These are phyloP conservation scores for Kurtzmaniella quercitrusa DNA, from an alignment of 1,139 yeast species.

Conservation along the genomic window DNA sequence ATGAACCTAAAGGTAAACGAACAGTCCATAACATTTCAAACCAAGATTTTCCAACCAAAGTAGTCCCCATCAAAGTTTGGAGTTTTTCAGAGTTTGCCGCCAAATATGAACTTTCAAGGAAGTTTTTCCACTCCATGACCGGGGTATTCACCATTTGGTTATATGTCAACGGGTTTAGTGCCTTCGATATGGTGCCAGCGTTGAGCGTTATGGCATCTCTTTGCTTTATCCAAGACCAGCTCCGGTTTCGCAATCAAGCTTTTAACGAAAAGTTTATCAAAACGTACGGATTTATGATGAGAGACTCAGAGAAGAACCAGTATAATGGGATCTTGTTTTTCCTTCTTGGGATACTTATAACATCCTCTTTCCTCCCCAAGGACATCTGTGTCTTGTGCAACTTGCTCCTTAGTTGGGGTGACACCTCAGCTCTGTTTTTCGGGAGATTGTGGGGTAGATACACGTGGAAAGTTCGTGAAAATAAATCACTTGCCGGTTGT, in stretches of 20 bases:
- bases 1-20: not conserved
- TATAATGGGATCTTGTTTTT: conserved; percentile 18
- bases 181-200: conserved; percentile 11
- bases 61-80: not conserved
- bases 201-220: conserved; percentile 10
- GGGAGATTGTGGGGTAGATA: conserved; percentile 13
- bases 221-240: conserved; percentile 11
- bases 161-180: conserved; percentile 13
- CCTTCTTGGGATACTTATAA: conserved; percentile 15
- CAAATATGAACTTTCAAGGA: conserved; percentile 18
- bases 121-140: conserved; percentile 15
- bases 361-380: conserved; percentile 13
- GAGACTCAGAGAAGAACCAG: conserved; percentile 12
- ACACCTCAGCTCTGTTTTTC: conserved; percentile 17
- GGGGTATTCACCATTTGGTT: conserved; percentile 15
- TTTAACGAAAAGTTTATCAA: conserved; percentile 12
- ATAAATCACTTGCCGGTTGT: conserved; percentile 18
- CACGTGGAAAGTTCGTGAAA: conserved; percentile 13
- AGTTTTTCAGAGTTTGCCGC: not conserved
- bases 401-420: conserved; percentile 19
- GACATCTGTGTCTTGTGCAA: conserved; percentile 15
- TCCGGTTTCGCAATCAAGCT: conserved; percentile 11
- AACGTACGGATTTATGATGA: conserved; percentile 13
- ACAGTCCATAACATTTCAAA: not conserved
- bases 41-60: not conserved